phyloP scores from a whole-genome alignment of 768 basidiomycete genomes.

The Hemileccinum impolitum region DNA sequence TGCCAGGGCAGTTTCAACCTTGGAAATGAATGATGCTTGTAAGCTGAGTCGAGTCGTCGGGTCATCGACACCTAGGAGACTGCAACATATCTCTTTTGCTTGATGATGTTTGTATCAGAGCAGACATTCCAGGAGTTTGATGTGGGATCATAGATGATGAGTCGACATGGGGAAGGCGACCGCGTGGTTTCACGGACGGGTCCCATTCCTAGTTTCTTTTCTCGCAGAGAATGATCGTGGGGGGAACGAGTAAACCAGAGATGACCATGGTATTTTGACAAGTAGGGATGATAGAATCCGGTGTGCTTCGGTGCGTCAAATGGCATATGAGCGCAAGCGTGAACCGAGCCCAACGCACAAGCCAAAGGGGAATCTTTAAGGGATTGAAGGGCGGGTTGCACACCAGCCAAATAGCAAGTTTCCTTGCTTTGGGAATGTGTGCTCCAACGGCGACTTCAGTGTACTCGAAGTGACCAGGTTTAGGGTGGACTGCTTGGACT shows the following conservation, averaged over 20 bases:
- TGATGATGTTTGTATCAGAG: constrained; percentile 1
- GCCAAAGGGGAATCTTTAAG: constrained; percentile 7
- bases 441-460: constrained; percentile 1
- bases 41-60: not conserved
- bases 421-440: not conserved
- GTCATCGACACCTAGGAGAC: constrained; percentile 11
- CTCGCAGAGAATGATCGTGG: constrained; percentile 20
- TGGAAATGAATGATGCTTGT: not conserved
- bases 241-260: constrained; percentile 24
- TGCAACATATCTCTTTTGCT: constrained; percentile 14
- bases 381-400: not conserved
- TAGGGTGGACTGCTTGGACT: constrained; percentile 25
- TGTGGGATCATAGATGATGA: constrained; percentile 9
- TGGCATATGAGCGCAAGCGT: constrained; percentile 4
- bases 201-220: not conserved
- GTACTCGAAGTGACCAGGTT: not conserved
- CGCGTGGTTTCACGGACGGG: constrained; percentile 9
- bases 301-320: not conserved
- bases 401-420: constrained; percentile 2
- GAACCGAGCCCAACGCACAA: constrained; percentile 6
- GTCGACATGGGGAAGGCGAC: constrained; percentile 14
- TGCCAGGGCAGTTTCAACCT: not conserved
- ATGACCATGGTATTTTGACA: constrained; percentile 14
- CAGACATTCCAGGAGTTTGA: constrained; percentile 2
- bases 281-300: constrained; percentile 14